Conservation (phyloP, 2,329 filamentous ascomycete species). For the Fusarium sp. region DNA sequence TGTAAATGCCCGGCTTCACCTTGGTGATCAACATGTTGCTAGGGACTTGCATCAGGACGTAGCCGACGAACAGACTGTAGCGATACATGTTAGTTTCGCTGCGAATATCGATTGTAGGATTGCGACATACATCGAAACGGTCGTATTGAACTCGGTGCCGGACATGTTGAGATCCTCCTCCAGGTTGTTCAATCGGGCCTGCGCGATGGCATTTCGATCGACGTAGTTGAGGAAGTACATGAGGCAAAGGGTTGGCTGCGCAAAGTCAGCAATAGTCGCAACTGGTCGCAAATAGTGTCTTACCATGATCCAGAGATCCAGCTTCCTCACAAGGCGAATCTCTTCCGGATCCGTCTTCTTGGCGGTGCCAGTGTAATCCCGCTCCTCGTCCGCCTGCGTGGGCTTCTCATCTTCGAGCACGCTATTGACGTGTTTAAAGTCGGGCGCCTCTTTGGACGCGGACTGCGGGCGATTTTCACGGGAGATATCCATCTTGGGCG, state of each 20-base stretch:
- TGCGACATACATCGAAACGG: slow-evolving; percentile 55
- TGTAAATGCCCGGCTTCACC: slow-evolving; percentile 59
- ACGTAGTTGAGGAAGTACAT: slow-evolving; percentile 64
- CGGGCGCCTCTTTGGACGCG: slow-evolving; percentile 30
- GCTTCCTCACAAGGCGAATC: slow-evolving; percentile 58
- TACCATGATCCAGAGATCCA: slow-evolving; percentile 61
- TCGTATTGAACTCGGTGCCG: slow-evolving; percentile 69
- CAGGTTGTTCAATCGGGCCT: slow-evolving; percentile 63
- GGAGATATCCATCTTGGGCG: slow-evolving; percentile 21
- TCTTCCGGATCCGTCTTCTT: slow-evolving; percentile 59
- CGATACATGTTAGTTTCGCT: slow-evolving; percentile 6
- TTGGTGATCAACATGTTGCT: slow-evolving; percentile 62
- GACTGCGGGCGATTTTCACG: slow-evolving; percentile 14
- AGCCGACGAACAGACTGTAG: slow-evolving; percentile 58
- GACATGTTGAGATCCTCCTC: slow-evolving; percentile 67
- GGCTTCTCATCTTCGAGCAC: slow-evolving; percentile 46
- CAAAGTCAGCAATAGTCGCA: slow-evolving; percentile 8
- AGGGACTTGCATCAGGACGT: slow-evolving; percentile 60
- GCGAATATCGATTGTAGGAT: accelerated
- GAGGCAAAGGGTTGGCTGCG: slow-evolving; percentile 52
- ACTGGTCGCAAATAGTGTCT: slow-evolving; percentile 4
- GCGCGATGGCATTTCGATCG: slow-evolving; percentile 63
- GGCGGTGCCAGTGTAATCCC: slow-evolving; percentile 57
- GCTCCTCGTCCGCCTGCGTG: slow-evolving; percentile 24
- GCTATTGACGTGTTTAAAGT: slow-evolving; percentile 44